Evolutionary conservation across 176 grass and related monocot species (phyloP).

Genomic region (Lolium multiflorum): DNA sequence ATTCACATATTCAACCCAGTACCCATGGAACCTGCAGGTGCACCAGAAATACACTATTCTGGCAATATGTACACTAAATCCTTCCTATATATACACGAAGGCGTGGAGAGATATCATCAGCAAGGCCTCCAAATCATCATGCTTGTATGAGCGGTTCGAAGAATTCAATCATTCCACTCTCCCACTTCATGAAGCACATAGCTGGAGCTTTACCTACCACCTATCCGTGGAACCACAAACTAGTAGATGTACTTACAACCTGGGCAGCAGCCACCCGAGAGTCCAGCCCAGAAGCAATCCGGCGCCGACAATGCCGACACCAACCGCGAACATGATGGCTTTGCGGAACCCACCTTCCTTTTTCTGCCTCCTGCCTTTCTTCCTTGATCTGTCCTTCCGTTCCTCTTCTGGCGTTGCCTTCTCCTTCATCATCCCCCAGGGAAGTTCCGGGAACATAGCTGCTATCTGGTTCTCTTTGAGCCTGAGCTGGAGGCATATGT

Average conservation of each 20-base stretch:
- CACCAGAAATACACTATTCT: constrained; percentile 31
- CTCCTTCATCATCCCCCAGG: constrained; percentile 58
- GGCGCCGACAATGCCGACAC: constrained; percentile 78
- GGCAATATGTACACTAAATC: constrained; percentile 42
- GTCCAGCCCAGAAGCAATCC: constrained; percentile 95
- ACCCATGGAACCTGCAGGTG: constrained; percentile 23
- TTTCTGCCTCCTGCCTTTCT: constrained; percentile 54
- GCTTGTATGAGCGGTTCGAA: constrained; percentile 19
- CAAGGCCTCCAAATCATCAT: constrained; percentile 40
- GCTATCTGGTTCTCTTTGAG: constrained; percentile 66
- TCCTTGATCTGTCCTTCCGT: constrained; percentile 36
- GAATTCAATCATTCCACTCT: constrained; percentile 19
- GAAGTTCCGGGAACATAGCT: constrained; percentile 64
- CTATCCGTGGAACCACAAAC: not conserved
- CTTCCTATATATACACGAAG: constrained; percentile 49
- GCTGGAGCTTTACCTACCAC: constrained; percentile 13
- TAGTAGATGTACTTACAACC: constrained; percentile 35
- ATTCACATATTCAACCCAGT: constrained; percentile 19
- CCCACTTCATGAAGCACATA: constrained; percentile 22
- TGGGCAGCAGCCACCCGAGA: constrained; percentile 75
- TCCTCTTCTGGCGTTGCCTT: constrained; percentile 36
- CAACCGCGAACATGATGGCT: constrained; percentile 61
- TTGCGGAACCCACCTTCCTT: constrained; percentile 47
- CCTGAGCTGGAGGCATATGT: constrained; percentile 85
- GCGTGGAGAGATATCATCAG: constrained; percentile 19